These are phyloP conservation scores for Chondrostereum purpureum DNA, from an alignment of 1,284 basidiomycete genomes.

Conservation along the genomic window DNA sequence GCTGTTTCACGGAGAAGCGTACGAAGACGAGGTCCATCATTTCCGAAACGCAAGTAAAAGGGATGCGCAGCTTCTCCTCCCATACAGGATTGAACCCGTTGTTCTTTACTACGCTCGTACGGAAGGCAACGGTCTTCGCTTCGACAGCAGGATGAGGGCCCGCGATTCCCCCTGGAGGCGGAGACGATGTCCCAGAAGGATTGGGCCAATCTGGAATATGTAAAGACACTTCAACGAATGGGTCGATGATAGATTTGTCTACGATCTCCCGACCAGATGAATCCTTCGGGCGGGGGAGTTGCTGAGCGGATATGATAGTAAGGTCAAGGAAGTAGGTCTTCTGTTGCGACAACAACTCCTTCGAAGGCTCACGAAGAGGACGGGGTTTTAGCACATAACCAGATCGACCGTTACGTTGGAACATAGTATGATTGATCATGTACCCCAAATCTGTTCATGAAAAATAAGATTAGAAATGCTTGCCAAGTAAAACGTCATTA, in stretches of 20 bases:
- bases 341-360: slow-evolving; percentile 48
- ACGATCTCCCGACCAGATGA: slow-evolving; percentile 54
- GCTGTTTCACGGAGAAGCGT: slow-evolving; percentile 62
- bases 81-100: slow-evolving; percentile 90
- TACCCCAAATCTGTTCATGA: slow-evolving; percentile 81
- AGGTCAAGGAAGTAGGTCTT: slow-evolving; percentile 63
- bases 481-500: neutral
- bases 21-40: slow-evolving; percentile 83
- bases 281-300: slow-evolving; percentile 76
- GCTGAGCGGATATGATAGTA: slow-evolving; percentile 88
- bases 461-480: slow-evolving; percentile 4
- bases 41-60: slow-evolving; percentile 68
- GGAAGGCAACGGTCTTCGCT: slow-evolving; percentile 24
- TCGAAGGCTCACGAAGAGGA: slow-evolving; percentile 63
- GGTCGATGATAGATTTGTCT: slow-evolving; percentile 59
- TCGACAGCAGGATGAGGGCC: slow-evolving; percentile 17
- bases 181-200: slow-evolving; percentile 14
- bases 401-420: slow-evolving; percentile 76
- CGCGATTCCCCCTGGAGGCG: slow-evolving; percentile 11
- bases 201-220: slow-evolving; percentile 70
- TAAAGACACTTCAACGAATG: slow-evolving; percentile 74
- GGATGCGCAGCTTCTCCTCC: slow-evolving; percentile 66
- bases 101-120: slow-evolving; percentile 65
- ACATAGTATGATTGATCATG: slow-evolving; percentile 93
- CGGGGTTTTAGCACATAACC: slow-evolving; percentile 92